These are phyloP conservation scores for Tylopilus sp. DNA, from an alignment of 1,284 basidiomycete species.

Conservation along the genomic window DNA sequence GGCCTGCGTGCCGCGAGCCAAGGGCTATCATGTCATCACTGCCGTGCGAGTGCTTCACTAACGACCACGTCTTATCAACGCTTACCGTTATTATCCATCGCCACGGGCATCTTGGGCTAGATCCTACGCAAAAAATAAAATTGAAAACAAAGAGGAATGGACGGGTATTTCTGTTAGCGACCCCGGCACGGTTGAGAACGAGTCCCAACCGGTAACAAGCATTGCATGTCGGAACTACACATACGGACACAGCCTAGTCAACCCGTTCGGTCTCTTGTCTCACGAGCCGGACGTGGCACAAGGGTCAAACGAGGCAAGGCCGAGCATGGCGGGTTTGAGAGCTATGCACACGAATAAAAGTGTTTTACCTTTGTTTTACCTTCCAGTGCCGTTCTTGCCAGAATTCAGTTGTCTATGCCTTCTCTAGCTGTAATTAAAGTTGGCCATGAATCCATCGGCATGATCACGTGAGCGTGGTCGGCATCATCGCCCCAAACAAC, in stretches of 20 bases:
- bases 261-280: neutral
- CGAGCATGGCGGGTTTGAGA: neutral
- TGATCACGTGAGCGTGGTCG: neutral
- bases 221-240: neutral
- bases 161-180: neutral
- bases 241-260: slow-evolving; percentile 3
- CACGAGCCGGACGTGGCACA: neutral
- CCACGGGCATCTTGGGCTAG: neutral
- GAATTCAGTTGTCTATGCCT: neutral
- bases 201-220: neutral
- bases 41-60: neutral
- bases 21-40: neutral
- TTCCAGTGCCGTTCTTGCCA: neutral
- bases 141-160: no score
- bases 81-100: neutral
- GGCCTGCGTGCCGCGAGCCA: slow-evolving; percentile 6
- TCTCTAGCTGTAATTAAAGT: neutral
- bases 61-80: neutral
- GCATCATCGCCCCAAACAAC: neutral
- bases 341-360: neutral
- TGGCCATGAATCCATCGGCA: neutral
- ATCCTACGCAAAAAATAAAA: neutral
- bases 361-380: neutral
- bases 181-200: neutral
- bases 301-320: neutral